A percentile compares a stretch with the other conserved stretches of the same genome.
These are phyloP conservation scores for Chamaecyparis obtusa DNA, from an alignment of 75 land plant species.

Conservation along the genomic window DNA sequence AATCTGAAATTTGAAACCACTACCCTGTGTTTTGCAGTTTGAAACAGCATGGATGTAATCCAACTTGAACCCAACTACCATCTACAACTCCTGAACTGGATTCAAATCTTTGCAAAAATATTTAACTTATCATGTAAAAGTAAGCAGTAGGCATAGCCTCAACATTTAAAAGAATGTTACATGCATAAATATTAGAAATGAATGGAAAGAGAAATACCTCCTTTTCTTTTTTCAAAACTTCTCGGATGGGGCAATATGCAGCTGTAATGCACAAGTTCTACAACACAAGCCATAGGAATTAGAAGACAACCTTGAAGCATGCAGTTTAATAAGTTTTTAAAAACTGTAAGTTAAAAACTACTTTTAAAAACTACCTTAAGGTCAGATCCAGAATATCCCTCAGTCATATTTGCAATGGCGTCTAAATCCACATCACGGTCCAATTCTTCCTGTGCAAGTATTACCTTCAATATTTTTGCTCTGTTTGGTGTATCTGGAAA, in stretches of 20 bases:
- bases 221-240: constrained; percentile 23
- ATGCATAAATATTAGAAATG: background rate
- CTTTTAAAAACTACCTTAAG: constrained; percentile 49
- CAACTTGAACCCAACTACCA: background rate
- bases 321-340: background rate
- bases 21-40: background rate
- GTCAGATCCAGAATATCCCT: constrained; percentile 90
- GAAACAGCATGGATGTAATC: background rate
- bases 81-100: background rate
- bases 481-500: constrained; percentile 18
- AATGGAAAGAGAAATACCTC: constrained; percentile 13
- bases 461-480: constrained; percentile 20
- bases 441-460: constrained; percentile 20
- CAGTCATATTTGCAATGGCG: constrained; percentile 73
- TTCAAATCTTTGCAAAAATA: background rate
- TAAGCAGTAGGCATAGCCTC: background rate
- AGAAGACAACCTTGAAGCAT: background rate
- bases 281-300: constrained; percentile 1
- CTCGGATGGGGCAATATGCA: constrained; percentile 33
- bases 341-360: constrained; percentile 5
- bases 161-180: background rate
- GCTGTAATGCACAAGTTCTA: constrained; percentile 63
- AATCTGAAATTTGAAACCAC: background rate
- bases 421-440: constrained; percentile 59
- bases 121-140: background rate